A percentile compares a stretch with the other conserved stretches of the same genome.
Evolutionary conservation across 768 basidiomycete species (phyloP).

Genomic region (Coprinopsis sp.): DNA sequence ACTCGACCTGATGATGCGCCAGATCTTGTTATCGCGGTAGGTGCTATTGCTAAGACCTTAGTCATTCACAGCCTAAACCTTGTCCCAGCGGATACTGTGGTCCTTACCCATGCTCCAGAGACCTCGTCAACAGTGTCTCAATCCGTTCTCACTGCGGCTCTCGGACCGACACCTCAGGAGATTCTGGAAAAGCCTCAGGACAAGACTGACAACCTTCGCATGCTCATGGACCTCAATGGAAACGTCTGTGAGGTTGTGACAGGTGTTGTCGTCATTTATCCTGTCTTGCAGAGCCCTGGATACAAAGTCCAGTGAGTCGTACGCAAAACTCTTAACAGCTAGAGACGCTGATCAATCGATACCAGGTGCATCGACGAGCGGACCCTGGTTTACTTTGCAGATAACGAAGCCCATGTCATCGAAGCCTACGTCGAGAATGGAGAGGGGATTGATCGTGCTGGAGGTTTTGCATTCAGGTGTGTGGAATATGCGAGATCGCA

Average conservation of each 20-base stretch:
- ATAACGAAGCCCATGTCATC: conserved; percentile 54
- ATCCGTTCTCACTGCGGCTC: conserved; percentile 40
- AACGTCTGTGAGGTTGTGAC: conserved; percentile 89
- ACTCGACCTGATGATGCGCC: conserved; percentile 32
- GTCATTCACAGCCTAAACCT: conserved; percentile 62
- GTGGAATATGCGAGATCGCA: too few relatives aligned
- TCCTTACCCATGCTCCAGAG: conserved; percentile 73
- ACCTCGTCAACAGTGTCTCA: conserved; percentile 53
- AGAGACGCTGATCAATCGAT: background rate
- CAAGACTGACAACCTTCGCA: conserved; percentile 78
- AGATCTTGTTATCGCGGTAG: conserved; percentile 63
- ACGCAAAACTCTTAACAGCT: background rate
- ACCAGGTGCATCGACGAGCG: conserved; percentile 77
- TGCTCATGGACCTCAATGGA: conserved; percentile 86
- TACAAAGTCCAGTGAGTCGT: conserved; percentile 61
- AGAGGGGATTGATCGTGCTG: conserved; percentile 85
- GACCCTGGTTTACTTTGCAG: conserved; percentile 70
- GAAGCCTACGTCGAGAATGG: conserved; percentile 80
- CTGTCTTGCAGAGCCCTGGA: conserved; percentile 70
- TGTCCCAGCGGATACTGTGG: conserved; percentile 84
- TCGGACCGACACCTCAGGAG: conserved; percentile 45
- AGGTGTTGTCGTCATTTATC: conserved; percentile 78
- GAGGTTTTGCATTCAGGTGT: conserved; percentile 94
- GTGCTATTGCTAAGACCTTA: conserved; percentile 67
- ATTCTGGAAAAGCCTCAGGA: conserved; percentile 84